Evolutionary conservation across 1,284 basidiomycete genomes (phyloP), one percentile per base, ranked within the genome.

Genomic region (Heterobasidion parviporum): DNA sequence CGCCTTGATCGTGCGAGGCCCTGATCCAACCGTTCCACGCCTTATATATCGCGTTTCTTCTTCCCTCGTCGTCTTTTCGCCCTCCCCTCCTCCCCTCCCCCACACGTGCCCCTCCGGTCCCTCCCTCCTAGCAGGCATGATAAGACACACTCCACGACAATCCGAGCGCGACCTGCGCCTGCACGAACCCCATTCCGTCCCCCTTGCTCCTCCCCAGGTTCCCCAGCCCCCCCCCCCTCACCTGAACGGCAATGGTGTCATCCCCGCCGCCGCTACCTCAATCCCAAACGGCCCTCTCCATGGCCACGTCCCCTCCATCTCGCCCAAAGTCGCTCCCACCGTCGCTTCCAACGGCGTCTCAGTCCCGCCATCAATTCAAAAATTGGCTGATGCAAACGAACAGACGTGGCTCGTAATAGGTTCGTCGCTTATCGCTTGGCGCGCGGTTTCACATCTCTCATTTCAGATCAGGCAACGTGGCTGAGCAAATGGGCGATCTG

Each of bases 371-470:
- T 69, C 83, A 53, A 81, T 88, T 57, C 81, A 85, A 71, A 89
- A 90, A 64, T 79, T 95, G 52, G 84, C 85, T 26, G 77, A 78
- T 43, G 91, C 92, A 54, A 94, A 95, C 68, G 93, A 95, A 68
- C 87, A 92, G 70, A 95, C 92, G 45, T 95, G 92, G 92, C 80
- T 94, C 61, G 75, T 94, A 63, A 94, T 95, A 70, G 92, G 92
- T 92, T 26, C 54, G 81, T 66, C 54, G 34, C 47, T 45, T 50
- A 64, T 46, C 56, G 51, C 54, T 56, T 53, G 52, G 36, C 50
- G 57, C 36, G 41, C 49, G 41, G 54, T 41, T 62, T 59, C 56
- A 34, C 43, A 58, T 54, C 59, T 62, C 60, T 64, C 56, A 64
- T 57, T 45, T 59, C 55, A 53, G 57, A 64, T 56, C 71, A 93